These are phyloP conservation scores for Nakaseomyces kungkrabaensis DNA, from an alignment of 1,139 yeast genomes.

Conservation along the genomic window DNA sequence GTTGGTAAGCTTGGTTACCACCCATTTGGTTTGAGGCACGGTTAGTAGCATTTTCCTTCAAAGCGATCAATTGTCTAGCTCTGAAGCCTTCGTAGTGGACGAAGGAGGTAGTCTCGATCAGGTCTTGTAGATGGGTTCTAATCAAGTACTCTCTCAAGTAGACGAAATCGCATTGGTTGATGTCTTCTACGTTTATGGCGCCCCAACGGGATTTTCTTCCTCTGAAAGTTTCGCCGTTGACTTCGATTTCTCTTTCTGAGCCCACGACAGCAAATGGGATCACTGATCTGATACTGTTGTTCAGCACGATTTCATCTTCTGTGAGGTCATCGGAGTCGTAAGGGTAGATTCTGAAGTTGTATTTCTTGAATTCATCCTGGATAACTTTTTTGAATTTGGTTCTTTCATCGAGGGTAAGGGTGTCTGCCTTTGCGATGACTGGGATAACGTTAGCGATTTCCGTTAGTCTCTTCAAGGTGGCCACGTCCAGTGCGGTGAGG, in stretches of 20 bases:
- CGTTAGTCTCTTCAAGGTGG: constrained; percentile 72
- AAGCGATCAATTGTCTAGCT: constrained; percentile 84
- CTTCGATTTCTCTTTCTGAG: constrained; percentile 66
- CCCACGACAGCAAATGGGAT: constrained; percentile 95
- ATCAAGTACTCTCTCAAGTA: constrained; percentile 88
- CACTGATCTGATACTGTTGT: constrained; percentile 64
- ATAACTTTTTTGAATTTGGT: constrained; percentile 60
- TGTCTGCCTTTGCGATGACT: constrained; percentile 86
- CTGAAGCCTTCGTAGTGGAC: constrained; percentile 90
- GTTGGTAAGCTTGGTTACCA: constrained; percentile 10
- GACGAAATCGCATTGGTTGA: constrained; percentile 89
- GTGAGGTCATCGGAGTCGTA: constrained; percentile 66
- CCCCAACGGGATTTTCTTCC: constrained; percentile 97
- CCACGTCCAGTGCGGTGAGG: constrained; percentile 70
- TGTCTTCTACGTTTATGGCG: constrained; percentile 80
- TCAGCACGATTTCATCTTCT: constrained; percentile 73
- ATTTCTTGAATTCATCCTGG: constrained; percentile 67
- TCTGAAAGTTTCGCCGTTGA: constrained; percentile 69
- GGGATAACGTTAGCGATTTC: constrained; percentile 95
- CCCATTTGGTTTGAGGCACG: constrained; percentile 17
- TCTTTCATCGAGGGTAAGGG: constrained; percentile 80
- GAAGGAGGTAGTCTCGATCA: constrained; percentile 84
- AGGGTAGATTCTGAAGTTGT: constrained; percentile 77
- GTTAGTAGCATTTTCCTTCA: constrained; percentile 69
- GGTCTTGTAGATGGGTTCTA: constrained; percentile 90